phyloP scores from a whole-genome alignment of 1,284 basidiomycete species.

The Papiliotrema laurentii region DNA sequence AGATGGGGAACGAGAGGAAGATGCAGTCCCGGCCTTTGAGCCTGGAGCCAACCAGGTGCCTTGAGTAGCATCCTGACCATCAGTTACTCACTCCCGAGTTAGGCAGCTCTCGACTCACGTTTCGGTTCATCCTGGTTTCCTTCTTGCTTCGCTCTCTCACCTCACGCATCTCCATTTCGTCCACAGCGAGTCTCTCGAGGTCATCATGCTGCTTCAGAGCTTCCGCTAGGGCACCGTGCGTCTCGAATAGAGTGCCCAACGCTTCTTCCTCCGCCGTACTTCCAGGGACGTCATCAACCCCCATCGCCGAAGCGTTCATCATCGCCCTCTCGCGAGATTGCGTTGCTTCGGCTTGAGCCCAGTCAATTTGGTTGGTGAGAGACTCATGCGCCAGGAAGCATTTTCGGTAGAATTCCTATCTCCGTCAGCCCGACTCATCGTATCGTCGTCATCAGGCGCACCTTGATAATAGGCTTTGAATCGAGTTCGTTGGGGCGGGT shows the following conservation, averaged over 20 bases:
- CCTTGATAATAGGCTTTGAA: constrained; percentile 31
- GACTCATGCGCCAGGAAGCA: constrained; percentile 45
- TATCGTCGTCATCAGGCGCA: constrained; percentile 13
- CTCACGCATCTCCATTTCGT: constrained; percentile 38
- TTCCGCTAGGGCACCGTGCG: constrained; percentile 33
- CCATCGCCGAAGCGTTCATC: constrained; percentile 11
- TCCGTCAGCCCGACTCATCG: not conserved
- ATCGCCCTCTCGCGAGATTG: constrained; percentile 31
- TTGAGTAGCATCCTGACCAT: not conserved
- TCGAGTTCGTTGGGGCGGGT: constrained; percentile 36
- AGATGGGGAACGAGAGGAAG: constrained; percentile 36
- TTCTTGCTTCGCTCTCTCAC: constrained; percentile 46
- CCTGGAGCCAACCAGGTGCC: not conserved
- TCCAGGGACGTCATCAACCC: constrained; percentile 7
- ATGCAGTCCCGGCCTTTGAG: constrained; percentile 9
- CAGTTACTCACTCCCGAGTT: not conserved
- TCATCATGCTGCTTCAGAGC: constrained; percentile 43
- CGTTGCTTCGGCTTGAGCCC: constrained; percentile 49
- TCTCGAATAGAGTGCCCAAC: constrained; percentile 38
- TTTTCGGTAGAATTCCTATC: constrained; percentile 47
- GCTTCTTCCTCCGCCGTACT: constrained; percentile 35
- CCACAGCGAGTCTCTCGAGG: constrained; percentile 31
- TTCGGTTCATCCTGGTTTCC: constrained; percentile 41
- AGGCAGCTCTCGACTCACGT: constrained; percentile 18
- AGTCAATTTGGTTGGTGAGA: constrained; percentile 48